Evolutionary conservation across 805 yeast genomes (phyloP), one percentile per base, ranked within the genome.

Genomic region (Candida khao-thaluensis): DNA sequence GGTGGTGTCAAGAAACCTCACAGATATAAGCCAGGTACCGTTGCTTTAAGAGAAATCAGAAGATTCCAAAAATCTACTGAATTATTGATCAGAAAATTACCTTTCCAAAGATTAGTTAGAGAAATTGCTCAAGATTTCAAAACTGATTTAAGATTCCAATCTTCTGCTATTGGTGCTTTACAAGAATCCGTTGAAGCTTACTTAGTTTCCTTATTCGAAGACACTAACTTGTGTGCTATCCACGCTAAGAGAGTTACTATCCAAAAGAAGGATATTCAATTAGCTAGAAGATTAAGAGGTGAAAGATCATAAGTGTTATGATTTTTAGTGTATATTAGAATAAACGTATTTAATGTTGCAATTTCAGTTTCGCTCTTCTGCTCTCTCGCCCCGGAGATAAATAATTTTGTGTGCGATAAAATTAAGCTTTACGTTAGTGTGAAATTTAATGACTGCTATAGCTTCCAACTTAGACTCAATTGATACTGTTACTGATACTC

Each of bases 21-120:
- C 70, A 66, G 72, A 66, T 67, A 66, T 62, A 67, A 67, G 66
- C 72, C 72, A 49, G 72, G 72, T 66, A 67, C 72, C 56, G 72
- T 67, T 44, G 72, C 72, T 49, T 66, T 67, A 61, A 65, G 72
- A 65, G 72, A 67, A 62, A 67, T 67, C 51, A 65, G 72, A 65
- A 65, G 72, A 62, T 67, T 66, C 62, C 72, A 67, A 51, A 67
- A 66, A 55, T 66, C 72, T 28, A 67, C 72, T 49, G 72, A 67
- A 53, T 60, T 67, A 35, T 64, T 67, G 57, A 66, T 67, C 61
- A 66, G 72, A 66, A 67, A 67, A 60, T 66, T 67, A 53, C 72
- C 72, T 31, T 67, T 67, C 68, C 72, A 66, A 50, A 66, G 72
- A 66, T 66, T 67, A 58, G 72, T 67, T 32, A 66, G 72, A 64